Evolutionary conservation across 1,284 basidiomycete genomes (phyloP).

Genomic region (Papiliotrema laurentii): DNA sequence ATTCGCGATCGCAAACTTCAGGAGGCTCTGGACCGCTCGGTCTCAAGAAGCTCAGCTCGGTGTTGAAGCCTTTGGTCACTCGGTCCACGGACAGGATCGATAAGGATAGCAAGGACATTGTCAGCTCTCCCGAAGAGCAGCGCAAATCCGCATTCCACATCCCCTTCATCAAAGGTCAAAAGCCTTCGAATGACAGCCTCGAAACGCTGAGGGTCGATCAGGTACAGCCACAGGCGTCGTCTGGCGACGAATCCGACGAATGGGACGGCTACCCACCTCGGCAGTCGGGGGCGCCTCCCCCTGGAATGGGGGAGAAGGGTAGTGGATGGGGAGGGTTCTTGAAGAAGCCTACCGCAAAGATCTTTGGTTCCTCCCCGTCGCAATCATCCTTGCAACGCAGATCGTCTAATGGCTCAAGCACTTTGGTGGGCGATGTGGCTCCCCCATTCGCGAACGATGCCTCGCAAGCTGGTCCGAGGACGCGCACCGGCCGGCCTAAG

Average conservation of each 20-base stretch:
- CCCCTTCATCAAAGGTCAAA: slow-evolving; percentile 12
- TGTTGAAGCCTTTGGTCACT: slow-evolving; percentile 28
- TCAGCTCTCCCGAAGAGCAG: slow-evolving; percentile 1
- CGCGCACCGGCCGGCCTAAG: slow-evolving; percentile 1
- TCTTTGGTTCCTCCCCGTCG: slow-evolving; percentile 30
- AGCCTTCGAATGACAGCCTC: slow-evolving; percentile 15
- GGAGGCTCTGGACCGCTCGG: slow-evolving; percentile 1
- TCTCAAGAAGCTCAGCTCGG: slow-evolving; percentile 25
- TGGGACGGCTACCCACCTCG: slow-evolving; percentile 39
- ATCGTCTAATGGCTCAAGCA: not conserved
- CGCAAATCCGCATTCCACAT: slow-evolving; percentile 8
- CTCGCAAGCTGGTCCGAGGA: slow-evolving; percentile 1
- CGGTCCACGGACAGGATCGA: slow-evolving; percentile 5
- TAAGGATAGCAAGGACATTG: slow-evolving; percentile 3
- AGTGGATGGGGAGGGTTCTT: slow-evolving; percentile 26
- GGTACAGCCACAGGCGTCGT: slow-evolving; percentile 3
- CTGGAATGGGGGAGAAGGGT: slow-evolving; percentile 21
- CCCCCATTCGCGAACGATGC: not conserved
- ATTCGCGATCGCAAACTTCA: slow-evolving; percentile 30
- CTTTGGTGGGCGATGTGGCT: not conserved
- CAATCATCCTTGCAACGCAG: slow-evolving; percentile 2
- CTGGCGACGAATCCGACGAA: slow-evolving; percentile 5
- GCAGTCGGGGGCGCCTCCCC: slow-evolving; percentile 30
- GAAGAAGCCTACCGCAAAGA: slow-evolving; percentile 37
- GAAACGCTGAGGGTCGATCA: slow-evolving; percentile 15